Base-by-base conservation (phyloP, 306 rosid species). In the Senna siamea region DNA sequence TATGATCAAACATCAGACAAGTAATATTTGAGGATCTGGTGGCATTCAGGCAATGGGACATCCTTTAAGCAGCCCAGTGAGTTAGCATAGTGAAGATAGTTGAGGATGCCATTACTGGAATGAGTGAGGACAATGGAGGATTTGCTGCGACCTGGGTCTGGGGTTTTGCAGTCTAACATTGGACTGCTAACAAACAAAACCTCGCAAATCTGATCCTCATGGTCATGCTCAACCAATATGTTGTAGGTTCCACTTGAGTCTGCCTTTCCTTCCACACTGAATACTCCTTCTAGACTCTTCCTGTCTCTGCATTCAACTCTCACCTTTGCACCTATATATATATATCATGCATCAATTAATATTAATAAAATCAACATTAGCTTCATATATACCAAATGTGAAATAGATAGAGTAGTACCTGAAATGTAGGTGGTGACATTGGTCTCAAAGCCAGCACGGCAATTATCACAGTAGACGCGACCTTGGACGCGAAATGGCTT, bases 381-480 rank as follows among this genome's bases (percentile, higher is more conserved):
- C n/a, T n/a, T n/a, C n/a, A n/a, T n/a, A n/a, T n/a, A n/a, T n/a
- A n/a, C n/a, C n/a, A n/a, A n/a, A n/a, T n/a, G n/a, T n/a, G n/a
- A n/a, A n/a, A n/a, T 37, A 37, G 40, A 37, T 37, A 37, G 7
- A 37, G 6, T 1, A 5, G 8, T 68, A 82, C 82, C 86, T 78
- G 19, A 2, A 51, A 82, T 82, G 77, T 74, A 83, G 58, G 77
- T 75, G 75, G 93, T 81, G 79, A 77, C 84, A 7, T 82, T 52
- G 77, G 93, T 89, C 83, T 92, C 98, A 44, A 89, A 89, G 8
- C 98, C 98, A 4, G 87, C 87, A 7, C 82, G 93, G 73, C 96
- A 92, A 5, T 90, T 92, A 75, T 92, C 97, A 9, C 97, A 92
- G 69, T 92, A 92, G 83, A 88, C 86, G 4, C 19, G 60, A 44